Evolutionary conservation across 2,329 filamentous ascomycete genomes (phyloP).

Genomic region (Emergomyces orientalis): DNA sequence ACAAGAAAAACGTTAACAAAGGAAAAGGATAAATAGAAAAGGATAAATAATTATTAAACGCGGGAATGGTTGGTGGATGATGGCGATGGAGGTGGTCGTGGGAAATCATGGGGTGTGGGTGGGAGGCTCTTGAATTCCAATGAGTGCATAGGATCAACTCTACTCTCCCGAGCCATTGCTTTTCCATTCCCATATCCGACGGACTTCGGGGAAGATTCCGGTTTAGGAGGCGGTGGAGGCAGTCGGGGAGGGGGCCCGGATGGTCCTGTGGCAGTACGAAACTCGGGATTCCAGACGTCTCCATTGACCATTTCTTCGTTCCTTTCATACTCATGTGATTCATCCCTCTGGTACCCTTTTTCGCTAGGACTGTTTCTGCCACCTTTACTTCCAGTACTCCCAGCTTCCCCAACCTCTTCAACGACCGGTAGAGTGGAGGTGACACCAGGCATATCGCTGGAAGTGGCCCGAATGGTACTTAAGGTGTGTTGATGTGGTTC

Average conservation of each 20-base stretch:
- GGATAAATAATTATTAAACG: not conserved
- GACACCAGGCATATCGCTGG: constrained; percentile 46
- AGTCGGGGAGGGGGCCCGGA: constrained; percentile 12
- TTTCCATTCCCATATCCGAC: constrained; percentile 7
- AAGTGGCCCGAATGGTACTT: constrained; percentile 48
- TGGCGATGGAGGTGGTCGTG: constrained; percentile 6
- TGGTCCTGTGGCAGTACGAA: constrained; percentile 12
- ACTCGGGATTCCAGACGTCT: constrained; percentile 10
- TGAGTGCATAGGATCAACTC: constrained; percentile 1
- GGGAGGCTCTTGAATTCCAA: constrained; percentile 7
- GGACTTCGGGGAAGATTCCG: constrained; percentile 7
- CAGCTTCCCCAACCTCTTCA: constrained; percentile 75
- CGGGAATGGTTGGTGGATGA: not conserved
- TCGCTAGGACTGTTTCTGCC: constrained; percentile 9
- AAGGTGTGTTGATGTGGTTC: constrained; percentile 56
- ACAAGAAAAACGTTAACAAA: constrained; percentile 7
- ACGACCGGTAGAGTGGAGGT: constrained; percentile 67
- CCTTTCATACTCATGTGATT: constrained; percentile 4
- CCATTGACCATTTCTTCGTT: not conserved
- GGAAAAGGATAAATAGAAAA: constrained; percentile 4
- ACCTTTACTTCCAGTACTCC: constrained; percentile 36
- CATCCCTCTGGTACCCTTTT: not conserved
- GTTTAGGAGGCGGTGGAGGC: constrained; percentile 13
- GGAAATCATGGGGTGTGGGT: constrained; percentile 6
- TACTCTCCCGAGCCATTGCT: not conserved